These are phyloP conservation scores for Suaeda aralocaspica DNA, from an alignment of 148 eudicot genomes.

Conservation along the genomic window DNA sequence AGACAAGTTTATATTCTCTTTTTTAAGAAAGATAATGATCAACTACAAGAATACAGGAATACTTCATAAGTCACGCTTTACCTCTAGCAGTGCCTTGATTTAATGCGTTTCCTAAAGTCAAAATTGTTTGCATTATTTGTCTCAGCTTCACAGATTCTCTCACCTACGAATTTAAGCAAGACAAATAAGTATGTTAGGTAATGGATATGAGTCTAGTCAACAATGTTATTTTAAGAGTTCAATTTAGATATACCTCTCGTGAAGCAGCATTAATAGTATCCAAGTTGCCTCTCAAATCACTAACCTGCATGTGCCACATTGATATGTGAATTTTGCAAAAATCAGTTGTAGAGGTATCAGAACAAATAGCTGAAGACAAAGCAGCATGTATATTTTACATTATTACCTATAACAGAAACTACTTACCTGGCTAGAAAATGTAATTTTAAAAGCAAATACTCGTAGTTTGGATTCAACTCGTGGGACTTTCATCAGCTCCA, in stretches of 20 bases:
- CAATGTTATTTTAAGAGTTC: neutral
- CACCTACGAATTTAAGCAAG: conserved; percentile 44
- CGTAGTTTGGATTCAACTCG: conserved; percentile 91
- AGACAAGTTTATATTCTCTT: conserved; percentile 2
- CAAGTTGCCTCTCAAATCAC: conserved; percentile 68
- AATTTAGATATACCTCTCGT: conserved; percentile 56
- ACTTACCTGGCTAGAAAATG: conserved; percentile 76
- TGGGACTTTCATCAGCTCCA: conserved; percentile 97
- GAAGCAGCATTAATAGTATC: conserved; percentile 76
- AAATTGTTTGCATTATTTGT: conserved; percentile 96
- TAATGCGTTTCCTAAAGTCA: conserved; percentile 93
- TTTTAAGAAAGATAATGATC: conserved; percentile 4
- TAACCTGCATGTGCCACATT: conserved; percentile 44
- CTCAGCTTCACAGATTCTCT: conserved; percentile 83
- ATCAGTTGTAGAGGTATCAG: neutral
- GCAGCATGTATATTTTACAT: neutral
- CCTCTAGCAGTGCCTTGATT: conserved; percentile 99
- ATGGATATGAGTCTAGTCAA: neutral
- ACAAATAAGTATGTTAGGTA: neutral
- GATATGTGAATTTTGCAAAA: neutral
- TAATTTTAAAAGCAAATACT: conserved; percentile 90
- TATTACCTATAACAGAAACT: neutral
- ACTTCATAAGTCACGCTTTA: conserved; percentile 20
- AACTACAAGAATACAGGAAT: conserved; percentile 5
- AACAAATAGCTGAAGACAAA: neutral